Percentiles rank a stretch among this genome's conserved stretches.
Evolutionary conservation across 78 protist species (phyloP).

Genomic region (Bigelowiella natans): DNA sequence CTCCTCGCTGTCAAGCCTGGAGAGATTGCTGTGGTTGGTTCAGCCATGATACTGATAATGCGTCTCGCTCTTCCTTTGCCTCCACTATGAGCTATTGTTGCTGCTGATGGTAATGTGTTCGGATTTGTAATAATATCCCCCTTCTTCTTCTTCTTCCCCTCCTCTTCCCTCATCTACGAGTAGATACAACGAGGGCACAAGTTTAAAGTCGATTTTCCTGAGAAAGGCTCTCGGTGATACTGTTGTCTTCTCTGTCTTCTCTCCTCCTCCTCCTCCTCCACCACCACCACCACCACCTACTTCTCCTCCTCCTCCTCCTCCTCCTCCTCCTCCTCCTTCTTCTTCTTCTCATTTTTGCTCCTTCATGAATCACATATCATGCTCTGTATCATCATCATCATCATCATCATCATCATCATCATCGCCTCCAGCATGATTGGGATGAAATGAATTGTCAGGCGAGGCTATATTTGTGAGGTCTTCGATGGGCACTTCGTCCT

Average conservation of each 20-base stretch:
- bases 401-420: too few relatives aligned
- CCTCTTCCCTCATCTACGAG: background rate
- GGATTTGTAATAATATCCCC: background rate
- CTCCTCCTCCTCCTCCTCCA: background rate
- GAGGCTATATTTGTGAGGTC: slow-evolving; percentile 80
- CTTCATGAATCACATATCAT: too few relatives aligned
- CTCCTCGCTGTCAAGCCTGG: background rate
- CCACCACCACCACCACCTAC: background rate
- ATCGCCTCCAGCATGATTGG: too few relatives aligned
- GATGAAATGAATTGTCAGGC: too few relatives aligned
- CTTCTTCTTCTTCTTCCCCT: background rate
- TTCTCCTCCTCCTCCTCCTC: background rate
- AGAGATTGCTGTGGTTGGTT: background rate
- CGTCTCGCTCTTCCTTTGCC: background rate
- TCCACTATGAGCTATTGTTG: background rate
- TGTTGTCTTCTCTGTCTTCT: background rate
- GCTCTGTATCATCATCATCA: too few relatives aligned
- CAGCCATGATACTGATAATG: background rate
- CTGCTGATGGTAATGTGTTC: background rate
- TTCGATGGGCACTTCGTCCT: slow-evolving; percentile 65
- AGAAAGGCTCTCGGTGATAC: background rate
- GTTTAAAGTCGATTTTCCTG: background rate
- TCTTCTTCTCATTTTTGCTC: too few relatives aligned
- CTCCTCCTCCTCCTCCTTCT: background rate
- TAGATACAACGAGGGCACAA: too few relatives aligned